phyloP scores from a whole-genome alignment of 345 rosid genomes.

The Psidium guajava region DNA sequence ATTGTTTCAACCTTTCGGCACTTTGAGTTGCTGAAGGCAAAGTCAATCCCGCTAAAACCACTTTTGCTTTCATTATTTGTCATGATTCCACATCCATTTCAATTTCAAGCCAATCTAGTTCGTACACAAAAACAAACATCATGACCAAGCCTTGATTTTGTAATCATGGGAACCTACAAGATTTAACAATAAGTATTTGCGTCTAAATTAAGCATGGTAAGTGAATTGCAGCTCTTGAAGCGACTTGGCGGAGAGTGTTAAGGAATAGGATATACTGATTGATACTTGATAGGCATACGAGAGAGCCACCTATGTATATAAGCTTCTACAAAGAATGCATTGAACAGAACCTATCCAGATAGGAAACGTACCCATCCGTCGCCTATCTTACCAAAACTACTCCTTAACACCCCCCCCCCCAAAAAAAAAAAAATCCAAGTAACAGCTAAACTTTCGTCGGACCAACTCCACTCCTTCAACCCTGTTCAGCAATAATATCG shows the following conservation, averaged over 20 bases:
- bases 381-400: not conserved
- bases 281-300: no score
- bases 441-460: not conserved
- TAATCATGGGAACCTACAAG: no score
- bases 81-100: not conserved
- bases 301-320: not conserved
- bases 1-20: not conserved
- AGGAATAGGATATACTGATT: no score
- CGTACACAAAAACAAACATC: no score
- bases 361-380: not conserved
- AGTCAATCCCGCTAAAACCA: not conserved
- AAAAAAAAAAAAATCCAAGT: not conserved
- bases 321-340: not conserved
- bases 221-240: no score
- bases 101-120: not conserved
- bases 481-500: not conserved
- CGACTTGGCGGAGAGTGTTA: no score
- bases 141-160: no score
- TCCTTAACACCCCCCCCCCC: no score
- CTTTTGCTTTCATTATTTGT: not conserved
- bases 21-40: not conserved
- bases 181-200: no score
- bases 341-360: not conserved
- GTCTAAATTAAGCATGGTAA: no score
- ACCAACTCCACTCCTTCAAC: not conserved